Base-by-base conservation (phyloP, 108 stramenopile genomes). In the Skeletonema costatum region DNA sequence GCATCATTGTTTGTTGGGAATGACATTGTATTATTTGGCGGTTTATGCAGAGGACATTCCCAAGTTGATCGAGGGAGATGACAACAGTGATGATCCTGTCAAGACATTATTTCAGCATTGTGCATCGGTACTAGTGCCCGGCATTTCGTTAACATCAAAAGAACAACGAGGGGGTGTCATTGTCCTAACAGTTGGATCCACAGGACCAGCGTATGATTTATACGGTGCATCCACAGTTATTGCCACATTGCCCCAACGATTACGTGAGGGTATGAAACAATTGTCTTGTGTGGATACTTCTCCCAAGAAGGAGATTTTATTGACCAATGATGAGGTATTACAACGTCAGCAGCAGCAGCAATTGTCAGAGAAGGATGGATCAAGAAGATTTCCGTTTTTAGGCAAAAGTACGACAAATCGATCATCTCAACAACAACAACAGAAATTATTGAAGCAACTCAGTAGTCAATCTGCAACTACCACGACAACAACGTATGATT, bases 201-300 rank as follows among this genome's bases (percentile, higher is more conserved):
- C 60, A 1, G 81, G 81, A 42, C 81, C 81, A 30, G 33, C 81
- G 5, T 82, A 82, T 42, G 81, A 82, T 71, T 41, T 76, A 32
- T 82, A 62, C 25, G 81, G 81, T 21, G 69, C 48, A 25, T 82
- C 75, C 17, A 41, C 75, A 14, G 30, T 82, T 0, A 62, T 72
- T 56, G 42, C 70, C 5, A 76, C 70, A 13, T 68, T 82, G 11
- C 74, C 75, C 21, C 25, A 17, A 29, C 39, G 81, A 31, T 51
- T 82, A 46, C 64, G 70, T 5, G 70, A 82, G 33, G 63, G 53
- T 8, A 60, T 72, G 71, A 13, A 3, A 13, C 71, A 64, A 19
- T 32, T 82, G 36, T 17, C 75, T 13, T 58, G 38, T 19, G 56
- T 82, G 59, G 75, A 82, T 56, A 56, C 19, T 29, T n/a, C 16